Evolutionary conservation across 768 basidiomycete genomes (phyloP).

Genomic region (Boletus pseudo-olivaceus): DNA sequence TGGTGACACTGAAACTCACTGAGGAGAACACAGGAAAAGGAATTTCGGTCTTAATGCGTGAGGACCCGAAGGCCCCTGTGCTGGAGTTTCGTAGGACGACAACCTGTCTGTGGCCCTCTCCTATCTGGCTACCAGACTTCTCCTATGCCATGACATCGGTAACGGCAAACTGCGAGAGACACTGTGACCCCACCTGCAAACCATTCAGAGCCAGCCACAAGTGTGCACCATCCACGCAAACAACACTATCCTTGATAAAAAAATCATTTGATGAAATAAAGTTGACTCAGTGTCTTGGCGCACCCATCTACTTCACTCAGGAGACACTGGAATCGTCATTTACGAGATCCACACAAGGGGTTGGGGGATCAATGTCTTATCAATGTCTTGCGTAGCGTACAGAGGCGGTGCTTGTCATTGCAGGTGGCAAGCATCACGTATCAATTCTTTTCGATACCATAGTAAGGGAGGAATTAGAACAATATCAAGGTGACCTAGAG

Average conservation of each 20-base stretch:
- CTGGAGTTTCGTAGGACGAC: not conserved
- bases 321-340: no score
- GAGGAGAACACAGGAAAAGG: no score
- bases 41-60: not conserved
- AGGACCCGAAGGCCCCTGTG: no score
- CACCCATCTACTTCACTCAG: no score
- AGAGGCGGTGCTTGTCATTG: not conserved
- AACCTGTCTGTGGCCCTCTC: no score
- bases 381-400: not conserved
- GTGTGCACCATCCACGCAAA: not conserved
- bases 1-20: not conserved
- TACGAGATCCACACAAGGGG: not conserved
- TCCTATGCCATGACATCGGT: not conserved
- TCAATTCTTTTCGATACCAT: not conserved
- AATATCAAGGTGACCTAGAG: not conserved
- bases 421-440: not conserved
- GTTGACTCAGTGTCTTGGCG: no score
- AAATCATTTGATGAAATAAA: no score
- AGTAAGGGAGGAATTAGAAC: not conserved
- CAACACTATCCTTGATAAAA: not conserved
- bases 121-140: no score
- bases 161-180: not conserved
- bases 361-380: no score
- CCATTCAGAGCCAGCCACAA: not conserved
- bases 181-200: no score